Base-by-base conservation (phyloP, 306 rosid species). In the Oxytropis ochrocephala region DNA sequence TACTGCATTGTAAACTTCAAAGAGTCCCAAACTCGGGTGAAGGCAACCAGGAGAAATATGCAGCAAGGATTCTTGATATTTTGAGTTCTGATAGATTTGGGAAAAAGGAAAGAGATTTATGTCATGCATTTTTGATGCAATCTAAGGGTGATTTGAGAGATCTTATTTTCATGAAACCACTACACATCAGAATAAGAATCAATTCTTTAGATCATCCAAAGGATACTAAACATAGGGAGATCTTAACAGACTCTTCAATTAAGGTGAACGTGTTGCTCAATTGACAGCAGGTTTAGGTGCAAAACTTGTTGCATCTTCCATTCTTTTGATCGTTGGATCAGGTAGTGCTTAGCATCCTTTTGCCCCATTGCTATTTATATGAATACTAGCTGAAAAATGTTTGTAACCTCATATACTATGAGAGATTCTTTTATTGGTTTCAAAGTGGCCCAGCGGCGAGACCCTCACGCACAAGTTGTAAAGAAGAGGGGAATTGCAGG, bases 121-220 rank as follows among this genome's bases (percentile, higher is more conserved):
- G 87, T 82, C 73, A 73, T 64, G 75, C 79, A 54, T 79, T 63
- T 81, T 66, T 93, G 69, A 62, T 85, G 55, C 82, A 90, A 53
- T 55, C 84, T 16, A 73, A 78, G 27, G 79, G 82, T 53, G 90
- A 93, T 73, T 32, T 90, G 83, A 90, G 92, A 84, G 94, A 90
- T 54, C 62, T 88, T 48, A 59, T 82, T 64, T 86, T 90, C 83
- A 78, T 80, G 79, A 90, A 78, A 78, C 94, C 85, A 47, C 77
- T 93, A 7, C 94, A 90, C 47, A 51, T 93, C 61, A 83, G 90
- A 73, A 35, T 94, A 80, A 88, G 82, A 85, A 29, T 94, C 43
- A 82, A 83, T 57, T 56, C 58, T 76, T 70, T 13, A 14, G 87
- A 78, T 64, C 98, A 90, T 73, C 86, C 89, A 46, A 94, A 87